These are phyloP conservation scores for Cyclostephanos invisitatus DNA, from an alignment of 108 stramenopile genomes.

Conservation along the genomic window DNA sequence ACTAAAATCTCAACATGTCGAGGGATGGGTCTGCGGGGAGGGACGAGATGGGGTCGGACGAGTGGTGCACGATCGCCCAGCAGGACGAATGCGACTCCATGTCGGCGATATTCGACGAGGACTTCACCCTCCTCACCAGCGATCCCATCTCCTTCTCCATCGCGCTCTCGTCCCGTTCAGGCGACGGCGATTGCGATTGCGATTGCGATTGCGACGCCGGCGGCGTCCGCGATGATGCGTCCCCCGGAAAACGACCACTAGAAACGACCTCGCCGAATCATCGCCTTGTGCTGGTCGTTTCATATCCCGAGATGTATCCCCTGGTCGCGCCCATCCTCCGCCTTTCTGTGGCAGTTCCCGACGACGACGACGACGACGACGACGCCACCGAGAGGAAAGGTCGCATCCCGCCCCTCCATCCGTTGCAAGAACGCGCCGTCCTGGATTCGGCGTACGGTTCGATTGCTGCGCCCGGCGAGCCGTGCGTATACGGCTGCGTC, in stretches of 20 bases:
- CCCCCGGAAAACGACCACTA: too few species aligned
- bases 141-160: background rate
- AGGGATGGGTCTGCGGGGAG: too few species aligned
- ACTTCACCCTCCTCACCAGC: background rate
- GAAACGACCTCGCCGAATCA: too few species aligned
- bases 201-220: background rate
- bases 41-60: too few species aligned
- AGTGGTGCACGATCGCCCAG: background rate
- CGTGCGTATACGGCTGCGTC: constrained; percentile 57
- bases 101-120: background rate
- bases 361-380: background rate
- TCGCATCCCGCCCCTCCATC: background rate
- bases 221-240: too few species aligned
- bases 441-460: background rate
- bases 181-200: too few species aligned
- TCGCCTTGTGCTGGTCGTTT: background rate
- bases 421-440: background rate
- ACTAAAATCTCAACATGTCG: too few species aligned
- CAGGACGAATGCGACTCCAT: background rate
- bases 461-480: background rate
- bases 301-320: background rate
- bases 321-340: background rate
- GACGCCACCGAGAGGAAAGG: too few species aligned
- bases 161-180: background rate
- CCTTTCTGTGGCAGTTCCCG: background rate